These are phyloP conservation scores for Phytopythium delawarense DNA, from an alignment of 352 stramenopile genomes.

Conservation along the genomic window DNA sequence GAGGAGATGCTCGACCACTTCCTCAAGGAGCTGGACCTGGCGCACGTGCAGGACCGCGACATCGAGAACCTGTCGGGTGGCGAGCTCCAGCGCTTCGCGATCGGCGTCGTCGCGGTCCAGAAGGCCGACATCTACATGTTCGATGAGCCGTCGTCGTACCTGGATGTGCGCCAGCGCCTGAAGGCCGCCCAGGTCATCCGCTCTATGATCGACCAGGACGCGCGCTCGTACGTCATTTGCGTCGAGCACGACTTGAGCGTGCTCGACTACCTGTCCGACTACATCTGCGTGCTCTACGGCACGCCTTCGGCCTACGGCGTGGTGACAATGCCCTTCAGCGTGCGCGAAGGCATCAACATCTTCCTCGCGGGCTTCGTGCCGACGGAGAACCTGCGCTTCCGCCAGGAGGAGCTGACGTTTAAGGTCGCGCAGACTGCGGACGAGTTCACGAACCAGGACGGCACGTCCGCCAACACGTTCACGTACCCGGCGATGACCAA, in stretches of 20 bases:
- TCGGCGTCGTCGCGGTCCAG: conserved; percentile 94
- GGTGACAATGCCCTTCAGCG: conserved; percentile 99
- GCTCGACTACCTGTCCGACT: conserved; percentile 99
- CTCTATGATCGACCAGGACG: conserved; percentile 90
- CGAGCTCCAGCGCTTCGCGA: conserved; percentile 99
- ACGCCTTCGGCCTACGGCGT: conserved; percentile 98
- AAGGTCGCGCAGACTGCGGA: conserved; percentile 96
- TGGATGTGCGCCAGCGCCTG: conserved; percentile 99
- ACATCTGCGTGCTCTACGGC: conserved; percentile 99
- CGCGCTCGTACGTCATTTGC: conserved; percentile 95
- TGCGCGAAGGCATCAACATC: conserved; percentile 99
- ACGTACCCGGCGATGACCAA: conserved; percentile 99
- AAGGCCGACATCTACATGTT: conserved; percentile 99
- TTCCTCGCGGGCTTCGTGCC: conserved; percentile 99
- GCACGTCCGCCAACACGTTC: conserved; percentile 89
- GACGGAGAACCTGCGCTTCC: conserved; percentile 99
- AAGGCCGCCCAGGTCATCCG: conserved; percentile 98
- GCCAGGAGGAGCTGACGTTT: conserved; percentile 98
- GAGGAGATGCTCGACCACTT: conserved; percentile 78
- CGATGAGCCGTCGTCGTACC: conserved; percentile 99
- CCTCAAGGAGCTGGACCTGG: conserved; percentile 92
- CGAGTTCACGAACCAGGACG: conserved; percentile 80
- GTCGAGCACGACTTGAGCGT: conserved; percentile 99
- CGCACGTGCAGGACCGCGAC: conserved; percentile 96
- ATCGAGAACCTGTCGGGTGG: conserved; percentile 96